A percentile compares a stretch with the other conserved stretches of the same genome.
Conservation (phyloP, 2,329 filamentous ascomycete species). For the Sclerotinia trifoliorum region DNA sequence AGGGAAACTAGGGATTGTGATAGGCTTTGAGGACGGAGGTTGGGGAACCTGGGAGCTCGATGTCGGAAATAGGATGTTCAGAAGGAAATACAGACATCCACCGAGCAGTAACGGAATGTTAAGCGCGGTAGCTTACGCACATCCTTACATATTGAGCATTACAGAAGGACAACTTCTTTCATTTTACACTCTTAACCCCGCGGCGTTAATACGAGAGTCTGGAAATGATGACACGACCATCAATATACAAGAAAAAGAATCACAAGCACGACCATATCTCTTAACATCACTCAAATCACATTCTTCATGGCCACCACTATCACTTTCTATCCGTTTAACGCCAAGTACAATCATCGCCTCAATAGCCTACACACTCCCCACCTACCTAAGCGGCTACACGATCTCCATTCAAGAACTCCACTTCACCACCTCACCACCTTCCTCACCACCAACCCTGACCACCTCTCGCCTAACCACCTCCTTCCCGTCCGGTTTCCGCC, state of each 20-base stretch:
- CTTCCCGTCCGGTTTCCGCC: neutral
- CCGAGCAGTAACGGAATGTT: slow-evolving; percentile 47
- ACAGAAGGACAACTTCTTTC: slow-evolving; percentile 72
- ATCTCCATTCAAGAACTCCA: slow-evolving; percentile 78
- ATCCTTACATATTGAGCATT: slow-evolving; percentile 77
- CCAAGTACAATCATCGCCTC: slow-evolving; percentile 68
- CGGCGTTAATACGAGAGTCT: neutral
- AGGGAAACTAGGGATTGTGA: slow-evolving; percentile 55
- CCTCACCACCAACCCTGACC: neutral
- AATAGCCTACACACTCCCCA: slow-evolving; percentile 81
- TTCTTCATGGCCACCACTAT: slow-evolving; percentile 73
- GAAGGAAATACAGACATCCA: slow-evolving; percentile 31
- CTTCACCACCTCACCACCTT: slow-evolving; percentile 18
- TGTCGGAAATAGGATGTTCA: slow-evolving; percentile 40
- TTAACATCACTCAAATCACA: slow-evolving; percentile 79
- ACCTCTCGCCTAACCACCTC: slow-evolving; percentile 14
- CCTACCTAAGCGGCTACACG: slow-evolving; percentile 77
- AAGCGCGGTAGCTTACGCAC: slow-evolving; percentile 66
- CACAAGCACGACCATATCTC: slow-evolving; percentile 45
- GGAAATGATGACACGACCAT: neutral
- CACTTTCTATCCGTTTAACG: slow-evolving; percentile 75
- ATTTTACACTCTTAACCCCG: slow-evolving; percentile 57
- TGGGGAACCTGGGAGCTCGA: slow-evolving; percentile 69
- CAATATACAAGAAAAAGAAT: neutral
- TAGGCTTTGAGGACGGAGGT: slow-evolving; percentile 71